Percentiles rank a stretch among this genome's conserved stretches.
Conservation (phyloP, 805 yeast species). For the Sugiyamaella qingdaonensis region DNA sequence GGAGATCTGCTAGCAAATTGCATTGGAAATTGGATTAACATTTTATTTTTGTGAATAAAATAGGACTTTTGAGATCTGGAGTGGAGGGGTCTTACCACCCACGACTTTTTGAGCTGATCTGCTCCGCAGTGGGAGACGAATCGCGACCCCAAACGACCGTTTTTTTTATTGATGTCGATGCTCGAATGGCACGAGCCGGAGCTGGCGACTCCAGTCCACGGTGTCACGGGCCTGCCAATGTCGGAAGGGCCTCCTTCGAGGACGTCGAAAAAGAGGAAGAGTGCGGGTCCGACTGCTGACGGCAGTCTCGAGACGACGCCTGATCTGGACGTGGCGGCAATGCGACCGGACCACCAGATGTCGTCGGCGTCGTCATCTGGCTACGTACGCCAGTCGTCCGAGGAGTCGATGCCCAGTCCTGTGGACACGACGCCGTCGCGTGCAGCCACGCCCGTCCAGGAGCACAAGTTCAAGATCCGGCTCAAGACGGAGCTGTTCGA, state of each 20-base stretch:
- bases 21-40: too few relatives aligned
- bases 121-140: too few relatives aligned
- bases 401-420: slow-evolving; percentile 3
- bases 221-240: slow-evolving; percentile 69
- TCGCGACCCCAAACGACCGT: too few relatives aligned
- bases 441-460: slow-evolving; percentile 16
- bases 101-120: too few relatives aligned
- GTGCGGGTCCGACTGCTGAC: neutral
- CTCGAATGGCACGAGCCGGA: slow-evolving; percentile 27
- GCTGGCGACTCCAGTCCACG: slow-evolving; percentile 49
- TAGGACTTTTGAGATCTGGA: too few relatives aligned
- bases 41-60: too few relatives aligned
- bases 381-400: neutral
- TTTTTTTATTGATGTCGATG: neutral
- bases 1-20: too few relatives aligned
- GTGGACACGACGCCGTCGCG: slow-evolving; percentile 2
- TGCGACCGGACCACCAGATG: slow-evolving; percentile 1
- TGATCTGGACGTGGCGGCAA: neutral
- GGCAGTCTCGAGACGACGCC: neutral
- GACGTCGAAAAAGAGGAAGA: neutral
- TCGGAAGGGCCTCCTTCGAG: slow-evolving; percentile 56
- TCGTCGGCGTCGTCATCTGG: slow-evolving; percentile 2
- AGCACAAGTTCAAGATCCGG: slow-evolving; percentile 20
- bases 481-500: slow-evolving; percentile 24
- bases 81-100: too few relatives aligned